Conservation (phyloP, 805 yeast species). For the Blastobotrys mokoenaii region DNA sequence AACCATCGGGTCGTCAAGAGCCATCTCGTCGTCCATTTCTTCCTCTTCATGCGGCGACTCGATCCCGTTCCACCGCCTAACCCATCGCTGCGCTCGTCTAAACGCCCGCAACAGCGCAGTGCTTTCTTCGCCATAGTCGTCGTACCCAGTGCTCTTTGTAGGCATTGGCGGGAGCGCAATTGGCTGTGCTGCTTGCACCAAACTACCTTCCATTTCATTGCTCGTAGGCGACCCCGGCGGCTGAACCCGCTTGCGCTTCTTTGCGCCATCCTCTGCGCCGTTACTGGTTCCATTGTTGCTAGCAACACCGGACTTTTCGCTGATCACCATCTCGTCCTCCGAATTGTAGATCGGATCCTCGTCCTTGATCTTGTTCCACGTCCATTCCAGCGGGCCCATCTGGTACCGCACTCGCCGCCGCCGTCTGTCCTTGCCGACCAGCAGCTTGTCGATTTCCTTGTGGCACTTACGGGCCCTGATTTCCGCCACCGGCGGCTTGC, state of each 20-base stretch:
- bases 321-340: conserved; percentile 24
- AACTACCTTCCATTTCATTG: neutral
- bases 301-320: neutral
- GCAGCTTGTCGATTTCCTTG: conserved; percentile 19
- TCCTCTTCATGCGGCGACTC: too few relatives aligned
- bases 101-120: conserved; percentile 17
- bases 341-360: conserved; percentile 29
- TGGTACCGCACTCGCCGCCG: conserved; percentile 14
- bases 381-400: conserved; percentile 21
- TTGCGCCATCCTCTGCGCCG: neutral
- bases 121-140: conserved; percentile 25
- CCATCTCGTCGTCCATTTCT: too few relatives aligned
- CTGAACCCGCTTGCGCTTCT: neutral
- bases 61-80: conserved; percentile 16
- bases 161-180: neutral
- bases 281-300: neutral
- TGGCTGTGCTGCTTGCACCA: neutral
- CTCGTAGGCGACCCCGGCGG: neutral
- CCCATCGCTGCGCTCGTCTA: conserved; percentile 22
- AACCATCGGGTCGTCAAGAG: too few relatives aligned
- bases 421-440: conserved; percentile 17
- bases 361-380: conserved; percentile 24
- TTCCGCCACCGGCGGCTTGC: conserved; percentile 3
- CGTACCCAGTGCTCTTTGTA: conserved; percentile 4
- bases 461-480: conserved; percentile 10